Base-by-base conservation (phyloP, 495 filamentous ascomycete species). In the Penicillium ucsense region DNA sequence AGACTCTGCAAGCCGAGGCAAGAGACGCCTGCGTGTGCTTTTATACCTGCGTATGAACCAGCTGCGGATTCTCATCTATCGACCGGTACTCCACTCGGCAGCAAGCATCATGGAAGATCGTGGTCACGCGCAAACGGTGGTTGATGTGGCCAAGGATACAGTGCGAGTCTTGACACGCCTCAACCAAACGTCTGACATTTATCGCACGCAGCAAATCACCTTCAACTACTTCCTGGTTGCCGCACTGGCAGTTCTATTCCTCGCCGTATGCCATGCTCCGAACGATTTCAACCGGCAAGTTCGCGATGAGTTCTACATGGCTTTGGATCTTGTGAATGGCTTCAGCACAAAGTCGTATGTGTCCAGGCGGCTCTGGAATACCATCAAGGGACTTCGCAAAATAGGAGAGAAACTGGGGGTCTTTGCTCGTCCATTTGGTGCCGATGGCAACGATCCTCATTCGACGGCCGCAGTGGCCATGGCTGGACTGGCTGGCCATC, bases 191-290 rank as follows among this genome's bases (percentile, higher is more conserved):
- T 82, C 84, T 0, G 82, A 89, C 50, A 81, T 92, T 30, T 94
- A 92, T 64, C 78, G 82, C 6, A 81, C 77, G 5, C 80, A 87
- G 45, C 87, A 92, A 61, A 80, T 89, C 34, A 82, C 82, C 50
- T 91, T 90, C 68, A 88, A 94, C 62, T 88, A 90, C 56, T 94
- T 94, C 63, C 74, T 94, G 11, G 80, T 88, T 8, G 83, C 85
- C 6, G 82, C 87, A 7, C 74, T 94, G 29, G 84, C 85, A 0
- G 87, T 91, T 3, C 71, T 94, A 6, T 89, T 92, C 61, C 78
- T 94, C 0, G 87, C 88, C 0, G 85, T 86, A 3, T 86, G 81
- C 9, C 88, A 94, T 58, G 86, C 88, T 3, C 86, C 88, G 0
- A 71, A 81, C 1, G 79, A 85, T 36, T 94, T 91, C 61, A 86